Conservation (phyloP, 495 filamentous ascomycete genomes). For the Amphirosellinia nigrospora region DNA sequence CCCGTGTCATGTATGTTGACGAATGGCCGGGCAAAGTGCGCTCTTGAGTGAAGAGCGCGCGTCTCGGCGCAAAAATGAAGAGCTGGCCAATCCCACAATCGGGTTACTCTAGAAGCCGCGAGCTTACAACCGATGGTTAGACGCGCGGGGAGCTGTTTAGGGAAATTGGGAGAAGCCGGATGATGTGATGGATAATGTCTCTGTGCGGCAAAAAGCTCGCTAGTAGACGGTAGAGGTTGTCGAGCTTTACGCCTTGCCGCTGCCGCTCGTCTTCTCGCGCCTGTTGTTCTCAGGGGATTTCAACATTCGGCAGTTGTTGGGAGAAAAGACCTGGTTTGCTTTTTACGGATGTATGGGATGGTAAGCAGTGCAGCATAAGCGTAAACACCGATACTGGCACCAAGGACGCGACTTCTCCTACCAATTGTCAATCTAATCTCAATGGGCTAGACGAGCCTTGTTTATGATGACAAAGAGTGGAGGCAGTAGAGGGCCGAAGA, state of each 20-base stretch:
- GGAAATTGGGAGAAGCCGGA: slow-evolving; percentile 19
- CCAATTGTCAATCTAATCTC: background rate
- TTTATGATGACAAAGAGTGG: slow-evolving; percentile 12
- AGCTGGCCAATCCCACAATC: slow-evolving; percentile 21
- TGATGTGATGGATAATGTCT: slow-evolving; percentile 24
- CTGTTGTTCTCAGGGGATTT: background rate
- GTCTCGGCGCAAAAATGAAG: slow-evolving; percentile 15
- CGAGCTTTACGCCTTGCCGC: slow-evolving; percentile 13
- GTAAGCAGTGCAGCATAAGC: slow-evolving; percentile 7
- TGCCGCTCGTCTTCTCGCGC: slow-evolving; percentile 24
- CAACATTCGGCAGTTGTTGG: slow-evolving; percentile 10
- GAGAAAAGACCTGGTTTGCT: slow-evolving; percentile 2
- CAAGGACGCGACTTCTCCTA: background rate
- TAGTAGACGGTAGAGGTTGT: slow-evolving; percentile 17
- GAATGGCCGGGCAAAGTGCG: background rate
- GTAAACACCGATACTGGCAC: background rate
- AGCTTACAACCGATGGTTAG: slow-evolving; percentile 11
- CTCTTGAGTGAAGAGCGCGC: slow-evolving; percentile 20
- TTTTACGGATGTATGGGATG: slow-evolving; percentile 2
- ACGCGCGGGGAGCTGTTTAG: slow-evolving; percentile 24
- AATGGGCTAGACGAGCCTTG: background rate
- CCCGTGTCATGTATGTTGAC: slow-evolving; percentile 9
- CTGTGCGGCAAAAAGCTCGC: slow-evolving; percentile 15
- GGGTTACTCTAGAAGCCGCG: background rate
- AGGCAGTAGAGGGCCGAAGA: background rate